Conservation (phyloP, 768 basidiomycete species). For the Daedaleopsis nitida region DNA sequence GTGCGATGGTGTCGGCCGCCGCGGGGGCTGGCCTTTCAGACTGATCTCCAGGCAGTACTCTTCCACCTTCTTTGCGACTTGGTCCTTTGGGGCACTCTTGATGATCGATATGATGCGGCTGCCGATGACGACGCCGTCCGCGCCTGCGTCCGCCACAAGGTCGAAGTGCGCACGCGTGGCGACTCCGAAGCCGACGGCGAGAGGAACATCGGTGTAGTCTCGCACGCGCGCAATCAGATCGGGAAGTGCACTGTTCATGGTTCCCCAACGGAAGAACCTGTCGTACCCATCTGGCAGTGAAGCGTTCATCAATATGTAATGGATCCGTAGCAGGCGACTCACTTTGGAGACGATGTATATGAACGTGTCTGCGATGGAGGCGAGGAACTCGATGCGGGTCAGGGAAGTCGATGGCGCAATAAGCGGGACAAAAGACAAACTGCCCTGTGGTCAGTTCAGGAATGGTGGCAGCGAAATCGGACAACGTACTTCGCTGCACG, state of each 20-base stretch:
- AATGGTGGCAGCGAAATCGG: not conserved
- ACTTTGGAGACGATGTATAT: conserved; percentile 99
- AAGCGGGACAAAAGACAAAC: conserved; percentile 92
- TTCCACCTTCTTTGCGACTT: conserved; percentile 58
- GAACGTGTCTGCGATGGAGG: conserved; percentile 94
- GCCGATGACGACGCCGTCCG: conserved; percentile 94
- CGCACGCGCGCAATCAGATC: conserved; percentile 84
- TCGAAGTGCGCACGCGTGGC: conserved; percentile 90
- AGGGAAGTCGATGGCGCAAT: conserved; percentile 93
- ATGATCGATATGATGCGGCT: conserved; percentile 83
- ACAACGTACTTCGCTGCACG: conserved; percentile 68
- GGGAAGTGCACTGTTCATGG: conserved; percentile 76
- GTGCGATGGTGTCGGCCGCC: conserved; percentile 15
- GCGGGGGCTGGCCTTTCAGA: conserved; percentile 38
- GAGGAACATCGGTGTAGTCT: conserved; percentile 72
- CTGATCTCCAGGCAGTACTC: conserved; percentile 76
- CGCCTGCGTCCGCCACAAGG: conserved; percentile 80
- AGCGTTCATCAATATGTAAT: not conserved
- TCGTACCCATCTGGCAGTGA: conserved; percentile 90
- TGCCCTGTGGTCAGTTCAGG: conserved; percentile 32
- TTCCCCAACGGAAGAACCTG: conserved; percentile 80
- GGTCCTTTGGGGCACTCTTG: conserved; percentile 56
- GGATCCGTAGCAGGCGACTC: conserved; percentile 13
- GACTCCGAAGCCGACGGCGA: conserved; percentile 97
- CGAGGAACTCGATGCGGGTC: conserved; percentile 85